Evolutionary conservation across 495 filamentous ascomycete species (phyloP), one percentile per base, ranked within the genome.

Genomic region (Penicillium chermesinum): DNA sequence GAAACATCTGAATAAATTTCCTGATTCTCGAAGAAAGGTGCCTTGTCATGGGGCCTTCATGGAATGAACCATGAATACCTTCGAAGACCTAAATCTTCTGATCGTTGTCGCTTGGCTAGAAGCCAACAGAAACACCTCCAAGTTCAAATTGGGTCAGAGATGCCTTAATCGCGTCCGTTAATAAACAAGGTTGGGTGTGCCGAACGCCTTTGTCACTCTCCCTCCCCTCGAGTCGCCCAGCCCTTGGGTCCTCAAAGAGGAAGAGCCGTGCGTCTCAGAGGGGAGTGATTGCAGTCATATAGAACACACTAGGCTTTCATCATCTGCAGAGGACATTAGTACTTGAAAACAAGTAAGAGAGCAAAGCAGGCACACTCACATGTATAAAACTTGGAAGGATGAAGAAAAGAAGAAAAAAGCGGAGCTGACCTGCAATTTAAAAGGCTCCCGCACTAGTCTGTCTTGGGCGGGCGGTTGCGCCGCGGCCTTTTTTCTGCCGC

Each of bases 331-430:
- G 21, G 12, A 10, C 37, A 63, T 85, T 67, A 85, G 80, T 60
- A 61, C 12, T 15, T 15, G 22, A 19, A 13, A 34, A n/a, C 27
- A 32, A 25, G 38, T 12, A 19, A 22, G 10, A 12, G 38, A 12
- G 27, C 38, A 13, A 12, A 46, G 16, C 42, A 45, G 44, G 43
- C 59, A 46, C 52, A 76, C 89, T 82, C 74, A 97, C 91, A 69
- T 85, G 77, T 83, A 84, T 84, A 88, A 95, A 95, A 89, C 83
- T 87, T 89, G 89, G 90, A 95, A 95, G 89, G 90, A 95, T 93
- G 76, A 73, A 82, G 81, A 82, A 73, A 69, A 80, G 76, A 78
- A 69, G 63, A 73, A 72, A 67, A 60, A 67, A 42, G 43, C 37
- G 46, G 40, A 16, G 44, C 38, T 44, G 50, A 52, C 53, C 53